Evolutionary conservation across 441 rosid species (phyloP).

Genomic region (Pelargonium myrrhifolium): DNA sequence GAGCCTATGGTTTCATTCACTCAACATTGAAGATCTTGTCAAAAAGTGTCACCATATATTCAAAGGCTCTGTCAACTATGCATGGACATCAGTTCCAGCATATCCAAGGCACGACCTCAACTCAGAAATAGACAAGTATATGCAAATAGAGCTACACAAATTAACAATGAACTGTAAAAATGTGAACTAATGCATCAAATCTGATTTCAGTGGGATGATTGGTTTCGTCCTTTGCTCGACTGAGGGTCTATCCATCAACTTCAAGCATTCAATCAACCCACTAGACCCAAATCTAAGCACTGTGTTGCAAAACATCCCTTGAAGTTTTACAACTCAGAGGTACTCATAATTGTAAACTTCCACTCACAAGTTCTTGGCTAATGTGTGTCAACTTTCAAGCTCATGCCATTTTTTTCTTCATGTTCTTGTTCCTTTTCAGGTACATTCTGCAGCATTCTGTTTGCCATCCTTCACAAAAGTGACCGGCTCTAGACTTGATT

Average conservation of each 20-base stretch:
- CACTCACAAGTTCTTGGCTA: too few relatives aligned
- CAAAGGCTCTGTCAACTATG: constrained; percentile 62
- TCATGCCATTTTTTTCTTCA: too few relatives aligned
- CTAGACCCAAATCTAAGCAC: constrained; percentile 25
- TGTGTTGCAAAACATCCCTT: constrained; percentile 46
- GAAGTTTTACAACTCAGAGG: constrained; percentile 64
- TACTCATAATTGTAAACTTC: constrained; percentile 9
- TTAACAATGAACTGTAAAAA: too few relatives aligned
- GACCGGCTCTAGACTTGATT: too few relatives aligned
- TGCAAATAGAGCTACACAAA: too few relatives aligned
- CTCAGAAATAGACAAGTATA: too few relatives aligned
- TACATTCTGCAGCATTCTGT: too few relatives aligned
- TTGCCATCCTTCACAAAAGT: too few relatives aligned
- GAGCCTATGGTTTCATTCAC: constrained; percentile 52
- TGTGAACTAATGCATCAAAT: background rate
- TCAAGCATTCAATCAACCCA: constrained; percentile 50
- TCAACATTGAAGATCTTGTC: constrained; percentile 41
- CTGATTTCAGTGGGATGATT: constrained; percentile 51
- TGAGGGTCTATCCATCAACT: constrained; percentile 61
- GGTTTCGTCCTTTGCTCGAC: constrained; percentile 81
- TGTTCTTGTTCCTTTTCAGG: too few relatives aligned
- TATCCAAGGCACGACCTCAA: constrained; percentile 42
- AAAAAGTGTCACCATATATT: constrained; percentile 43
- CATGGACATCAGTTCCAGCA: constrained; percentile 62
- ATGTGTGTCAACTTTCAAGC: too few relatives aligned